These are phyloP conservation scores for Beauveria rudraprayagi DNA, from an alignment of 2,329 filamentous ascomycete species.

Conservation along the genomic window DNA sequence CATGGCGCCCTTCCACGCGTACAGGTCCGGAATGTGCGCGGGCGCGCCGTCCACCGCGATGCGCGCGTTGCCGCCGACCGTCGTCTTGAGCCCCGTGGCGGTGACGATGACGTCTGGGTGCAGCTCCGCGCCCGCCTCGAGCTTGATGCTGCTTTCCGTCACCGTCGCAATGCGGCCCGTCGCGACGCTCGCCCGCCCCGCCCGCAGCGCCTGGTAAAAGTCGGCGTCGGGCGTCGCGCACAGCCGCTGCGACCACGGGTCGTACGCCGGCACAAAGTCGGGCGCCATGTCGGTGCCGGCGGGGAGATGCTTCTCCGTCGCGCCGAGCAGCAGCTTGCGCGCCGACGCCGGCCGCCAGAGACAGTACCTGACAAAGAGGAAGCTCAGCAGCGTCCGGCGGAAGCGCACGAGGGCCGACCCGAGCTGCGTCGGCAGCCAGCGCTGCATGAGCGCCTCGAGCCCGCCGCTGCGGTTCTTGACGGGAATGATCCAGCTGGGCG, in stretches of 20 bases:
- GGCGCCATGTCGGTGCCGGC: constrained; percentile 38
- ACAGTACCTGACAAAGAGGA: constrained; percentile 21
- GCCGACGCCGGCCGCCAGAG: neutral
- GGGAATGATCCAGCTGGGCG: constrained; percentile 51
- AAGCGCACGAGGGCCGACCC: constrained; percentile 38
- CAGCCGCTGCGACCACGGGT: constrained; percentile 60
- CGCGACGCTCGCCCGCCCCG: constrained; percentile 31
- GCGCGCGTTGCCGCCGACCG: constrained; percentile 44
- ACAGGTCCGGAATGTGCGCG: constrained; percentile 36
- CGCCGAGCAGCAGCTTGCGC: constrained; percentile 16
- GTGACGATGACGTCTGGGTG: constrained; percentile 56
- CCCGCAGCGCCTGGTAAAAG: constrained; percentile 34
- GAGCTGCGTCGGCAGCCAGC: constrained; percentile 34
- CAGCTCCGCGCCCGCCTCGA: constrained; percentile 36
- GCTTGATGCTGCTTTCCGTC: constrained; percentile 34
- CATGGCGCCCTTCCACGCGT: constrained; percentile 54
- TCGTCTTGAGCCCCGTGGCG: constrained; percentile 53
- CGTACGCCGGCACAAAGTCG: constrained; percentile 47
- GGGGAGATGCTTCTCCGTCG: constrained; percentile 37
- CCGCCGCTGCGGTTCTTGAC: constrained; percentile 26
- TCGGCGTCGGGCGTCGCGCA: constrained; percentile 46
- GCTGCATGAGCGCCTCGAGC: constrained; percentile 21
- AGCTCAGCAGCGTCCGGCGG: constrained; percentile 41
- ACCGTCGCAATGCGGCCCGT: constrained; percentile 40
- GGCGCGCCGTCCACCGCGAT: constrained; percentile 42